Evolutionary conservation across 345 rosid species (phyloP), one percentile per base, ranked within the genome.

Genomic region (Citrus medica): DNA sequence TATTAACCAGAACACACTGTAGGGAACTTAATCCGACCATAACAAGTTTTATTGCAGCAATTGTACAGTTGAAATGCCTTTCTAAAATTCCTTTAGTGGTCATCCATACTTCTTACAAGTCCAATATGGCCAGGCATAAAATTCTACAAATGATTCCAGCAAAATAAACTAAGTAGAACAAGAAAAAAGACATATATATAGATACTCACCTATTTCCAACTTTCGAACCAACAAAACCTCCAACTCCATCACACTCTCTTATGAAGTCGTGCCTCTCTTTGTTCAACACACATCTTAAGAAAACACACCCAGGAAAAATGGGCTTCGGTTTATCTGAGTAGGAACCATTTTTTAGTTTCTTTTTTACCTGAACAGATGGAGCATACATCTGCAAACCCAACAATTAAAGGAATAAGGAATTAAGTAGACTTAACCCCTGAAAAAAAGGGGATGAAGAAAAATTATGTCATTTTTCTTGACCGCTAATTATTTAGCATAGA

Each of bases 201-300:
- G 67, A 65, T 27, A 89, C 98, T 87, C 74, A 93, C 95, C 80
- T 88, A 79, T 93, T 92, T 83, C 96, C 98, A 59, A 93, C 98
- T 84, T 81, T 89, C 8, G 89, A 88, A 80, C 98, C 98, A 33
- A 92, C 83, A 80, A 95, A 95, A 51, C 97, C 97, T 56, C 96
- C 94, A 63, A 95, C 94, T 74, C 94, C 90, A 1, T 89, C 85
- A n/a, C 79, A 51, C 67, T 89, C 97, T 79, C 93, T 87, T 60
- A 93, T 82, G 78, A 82, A 84, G 83, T 95, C 98, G 67, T 93
- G 97, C 62, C 90, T 68, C 91, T 93, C 95, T 86, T 84, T 95
- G 91, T 95, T 93, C 75, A 95, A 76, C 67, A 91, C 70, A 82
- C 96, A 91, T 75, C 86, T 85, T 4, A 96, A 83, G 85, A 93